Percentiles rank a stretch among this genome's conserved stretches.
Evolutionary conservation across 1,139 yeast genomes (phyloP).

Genomic region (Debaryomyces psychrophilus): DNA sequence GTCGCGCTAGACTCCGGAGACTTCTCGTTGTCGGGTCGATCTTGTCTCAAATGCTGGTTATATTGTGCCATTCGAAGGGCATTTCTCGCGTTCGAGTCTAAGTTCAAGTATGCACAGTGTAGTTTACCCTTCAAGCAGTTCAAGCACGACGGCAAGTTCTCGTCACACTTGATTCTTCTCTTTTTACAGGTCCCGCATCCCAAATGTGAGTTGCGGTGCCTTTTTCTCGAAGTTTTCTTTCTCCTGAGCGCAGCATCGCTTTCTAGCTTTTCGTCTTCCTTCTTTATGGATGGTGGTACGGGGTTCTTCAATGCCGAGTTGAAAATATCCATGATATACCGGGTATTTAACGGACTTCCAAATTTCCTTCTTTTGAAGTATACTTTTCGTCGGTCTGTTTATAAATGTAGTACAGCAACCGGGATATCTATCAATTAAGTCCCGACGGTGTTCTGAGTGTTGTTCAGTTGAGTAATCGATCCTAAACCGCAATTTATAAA

Average conservation of each 20-base stretch:
- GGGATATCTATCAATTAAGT: not conserved
- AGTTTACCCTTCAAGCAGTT: conserved; percentile 63
- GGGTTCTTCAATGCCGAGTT: conserved; percentile 34
- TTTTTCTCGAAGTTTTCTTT: conserved; percentile 56
- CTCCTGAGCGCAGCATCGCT: conserved; percentile 17
- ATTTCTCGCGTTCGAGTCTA: conserved; percentile 53
- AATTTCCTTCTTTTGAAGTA: not conserved
- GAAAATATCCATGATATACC: conserved; percentile 27
- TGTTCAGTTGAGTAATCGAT: not conserved
- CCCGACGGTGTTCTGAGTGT: not conserved
- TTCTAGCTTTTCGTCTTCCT: conserved; percentile 13
- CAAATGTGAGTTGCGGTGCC: conserved; percentile 64
- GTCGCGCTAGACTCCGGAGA: conserved; percentile 6
- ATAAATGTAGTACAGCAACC: not conserved
- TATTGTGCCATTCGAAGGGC: conserved; percentile 57
- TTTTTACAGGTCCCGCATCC: conserved; percentile 71
- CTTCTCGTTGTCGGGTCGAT: conserved; percentile 16
- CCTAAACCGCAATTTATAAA: not conserved
- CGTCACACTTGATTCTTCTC: conserved; percentile 70
- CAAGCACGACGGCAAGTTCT: conserved; percentile 60
- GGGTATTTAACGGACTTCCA: not conserved
- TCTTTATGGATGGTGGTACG: conserved; percentile 22
- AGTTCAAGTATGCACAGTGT: conserved; percentile 55
- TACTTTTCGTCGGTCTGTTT: not conserved
- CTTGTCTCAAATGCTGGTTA: conserved; percentile 46